Conservation (phyloP, 768 basidiomycete genomes). For the Leccinum arenicola region DNA sequence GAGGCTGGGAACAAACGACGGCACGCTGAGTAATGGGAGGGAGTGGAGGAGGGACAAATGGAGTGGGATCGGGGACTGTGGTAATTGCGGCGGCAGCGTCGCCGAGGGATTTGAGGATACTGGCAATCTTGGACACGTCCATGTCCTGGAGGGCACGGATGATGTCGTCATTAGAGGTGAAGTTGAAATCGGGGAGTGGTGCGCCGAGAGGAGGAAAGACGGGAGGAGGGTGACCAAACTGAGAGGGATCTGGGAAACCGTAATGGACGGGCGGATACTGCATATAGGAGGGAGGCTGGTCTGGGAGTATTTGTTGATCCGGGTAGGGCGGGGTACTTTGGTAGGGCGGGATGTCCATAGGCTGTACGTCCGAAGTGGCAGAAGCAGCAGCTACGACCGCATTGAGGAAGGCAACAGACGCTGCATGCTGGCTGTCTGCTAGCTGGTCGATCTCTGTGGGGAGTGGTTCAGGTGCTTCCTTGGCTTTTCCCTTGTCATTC, state of each 20-base stretch:
- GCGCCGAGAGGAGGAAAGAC: constrained; percentile 19
- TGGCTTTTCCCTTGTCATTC: constrained; percentile 34
- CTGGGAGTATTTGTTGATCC: constrained; percentile 30
- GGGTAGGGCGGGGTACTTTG: constrained; percentile 34
- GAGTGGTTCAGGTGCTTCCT: constrained; percentile 34
- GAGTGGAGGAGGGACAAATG: constrained; percentile 21
- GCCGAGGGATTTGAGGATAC: constrained; percentile 60
- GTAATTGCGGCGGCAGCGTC: constrained; percentile 50
- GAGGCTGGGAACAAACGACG: constrained; percentile 31
- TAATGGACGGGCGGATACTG: constrained; percentile 33
- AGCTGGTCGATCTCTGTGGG: constrained; percentile 28
- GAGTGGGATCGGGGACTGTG: constrained; percentile 20
- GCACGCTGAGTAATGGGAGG: constrained; percentile 27
- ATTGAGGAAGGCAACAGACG: constrained; percentile 58
- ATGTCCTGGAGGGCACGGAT: constrained; percentile 70
- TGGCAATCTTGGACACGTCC: constrained; percentile 65
- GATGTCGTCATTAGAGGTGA: constrained; percentile 68
- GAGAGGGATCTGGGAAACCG: constrained; percentile 27
- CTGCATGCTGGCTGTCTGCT: constrained; percentile 39
- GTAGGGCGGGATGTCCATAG: constrained; percentile 26
- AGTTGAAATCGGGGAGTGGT: constrained; percentile 36
- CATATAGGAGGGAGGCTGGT: constrained; percentile 24
- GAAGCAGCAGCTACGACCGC: constrained; percentile 66
- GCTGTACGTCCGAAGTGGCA: constrained; percentile 40
- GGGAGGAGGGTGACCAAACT: constrained; percentile 26